Percentiles rank a stretch among this genome's conserved stretches.
These are phyloP conservation scores for Xylaria sp. DNA, from an alignment of 495 filamentous ascomycete species.

Conservation along the genomic window DNA sequence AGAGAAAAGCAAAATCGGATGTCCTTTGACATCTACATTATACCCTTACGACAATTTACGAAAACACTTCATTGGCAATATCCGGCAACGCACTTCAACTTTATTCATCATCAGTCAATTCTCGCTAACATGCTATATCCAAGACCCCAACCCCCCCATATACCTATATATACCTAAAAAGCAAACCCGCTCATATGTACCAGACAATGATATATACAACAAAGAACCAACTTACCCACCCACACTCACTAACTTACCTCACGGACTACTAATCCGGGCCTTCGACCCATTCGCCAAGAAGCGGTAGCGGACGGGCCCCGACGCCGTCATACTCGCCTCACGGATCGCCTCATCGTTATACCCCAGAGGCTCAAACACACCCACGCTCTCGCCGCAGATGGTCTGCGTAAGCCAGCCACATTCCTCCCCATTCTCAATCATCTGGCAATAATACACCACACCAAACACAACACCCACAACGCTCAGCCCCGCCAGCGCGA, in stretches of 20 bases:
- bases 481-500: not conserved
- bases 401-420: not conserved
- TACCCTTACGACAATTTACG: not conserved
- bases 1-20: not conserved
- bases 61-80: not conserved
- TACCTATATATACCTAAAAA: not conserved
- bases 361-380: not conserved
- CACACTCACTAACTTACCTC: not conserved
- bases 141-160: not conserved
- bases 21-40: not conserved
- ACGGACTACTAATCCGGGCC: not conserved
- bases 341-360: not conserved
- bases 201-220: not conserved
- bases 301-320: not conserved
- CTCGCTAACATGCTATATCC: not conserved
- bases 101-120: not conserved
- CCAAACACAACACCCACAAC: not conserved
- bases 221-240: not conserved
- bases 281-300: not conserved
- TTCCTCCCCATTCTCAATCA: not conserved
- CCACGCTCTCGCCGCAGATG: not conserved
- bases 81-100: not conserved
- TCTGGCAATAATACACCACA: not conserved
- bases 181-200: not conserved
- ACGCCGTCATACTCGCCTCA: not conserved